Percentiles rank a stretch among this genome's conserved stretches.
Conservation (phyloP, 495 filamentous ascomycete species). For the Penicillium diatomitis region DNA sequence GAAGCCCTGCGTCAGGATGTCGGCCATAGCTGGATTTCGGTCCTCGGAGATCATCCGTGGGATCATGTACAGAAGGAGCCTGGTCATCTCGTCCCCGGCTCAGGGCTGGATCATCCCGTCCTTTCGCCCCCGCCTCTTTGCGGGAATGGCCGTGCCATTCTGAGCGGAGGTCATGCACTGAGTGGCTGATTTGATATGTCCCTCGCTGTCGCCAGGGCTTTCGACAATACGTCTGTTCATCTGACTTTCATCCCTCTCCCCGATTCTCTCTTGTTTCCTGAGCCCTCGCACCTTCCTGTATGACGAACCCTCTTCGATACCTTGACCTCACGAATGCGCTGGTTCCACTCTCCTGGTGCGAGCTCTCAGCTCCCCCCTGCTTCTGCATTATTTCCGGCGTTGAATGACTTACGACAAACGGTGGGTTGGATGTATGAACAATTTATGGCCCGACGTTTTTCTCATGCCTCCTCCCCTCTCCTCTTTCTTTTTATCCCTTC, state of each 20-base stretch:
- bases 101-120: constrained; percentile 28
- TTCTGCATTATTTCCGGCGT: constrained; percentile 34
- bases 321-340: no score
- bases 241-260: background rate
- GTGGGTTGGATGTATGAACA: constrained; percentile 39
- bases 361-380: background rate
- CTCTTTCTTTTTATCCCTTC: constrained; percentile 18
- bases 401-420: constrained; percentile 32
- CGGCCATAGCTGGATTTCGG: constrained; percentile 74
- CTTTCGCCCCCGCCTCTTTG: constrained; percentile 32
- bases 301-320: no score
- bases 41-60: constrained; percentile 73
- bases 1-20: constrained; percentile 77
- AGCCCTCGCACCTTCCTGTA: background rate
- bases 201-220: background rate
- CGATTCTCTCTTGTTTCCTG: background rate
- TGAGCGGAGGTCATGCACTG: constrained; percentile 43
- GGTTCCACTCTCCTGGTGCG: background rate
- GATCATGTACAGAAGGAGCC: constrained; percentile 27
- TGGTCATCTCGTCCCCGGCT: constrained; percentile 20
- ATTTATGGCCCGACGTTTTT: constrained; percentile 25
- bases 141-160: constrained; percentile 39
- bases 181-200: constrained; percentile 17
- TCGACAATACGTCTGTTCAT: background rate
- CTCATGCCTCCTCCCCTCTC: constrained; percentile 16